Evolutionary conservation across 441 rosid genomes (phyloP).

Genomic region (Cnidoscolus chayamansa): DNA sequence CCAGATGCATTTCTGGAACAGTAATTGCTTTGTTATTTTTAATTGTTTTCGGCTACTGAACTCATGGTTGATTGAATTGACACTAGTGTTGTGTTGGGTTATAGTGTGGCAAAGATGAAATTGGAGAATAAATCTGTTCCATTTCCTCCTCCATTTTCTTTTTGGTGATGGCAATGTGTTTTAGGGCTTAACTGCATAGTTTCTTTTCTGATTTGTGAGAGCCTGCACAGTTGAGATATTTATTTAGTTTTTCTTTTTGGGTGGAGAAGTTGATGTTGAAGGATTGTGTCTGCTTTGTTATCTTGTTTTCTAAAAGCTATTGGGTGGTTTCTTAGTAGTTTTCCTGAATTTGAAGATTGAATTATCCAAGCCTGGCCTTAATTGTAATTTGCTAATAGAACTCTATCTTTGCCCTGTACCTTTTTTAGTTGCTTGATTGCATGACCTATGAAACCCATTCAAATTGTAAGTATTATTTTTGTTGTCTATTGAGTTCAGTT

Average conservation of each 20-base stretch:
- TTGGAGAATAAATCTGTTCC: too few species aligned
- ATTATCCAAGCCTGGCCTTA: not conserved
- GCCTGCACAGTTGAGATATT: too few species aligned
- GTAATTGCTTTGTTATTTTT: not conserved
- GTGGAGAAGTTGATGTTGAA: not conserved
- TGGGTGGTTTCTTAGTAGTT: not conserved
- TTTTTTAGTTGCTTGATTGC: not conserved
- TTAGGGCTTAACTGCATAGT: too few species aligned
- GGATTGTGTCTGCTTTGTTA: not conserved
- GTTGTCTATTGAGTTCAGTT: not conserved
- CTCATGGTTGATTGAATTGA: not conserved
- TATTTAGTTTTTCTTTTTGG: not conserved
- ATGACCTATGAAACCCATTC: not conserved
- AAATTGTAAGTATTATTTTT: not conserved
- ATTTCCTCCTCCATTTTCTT: too few species aligned
- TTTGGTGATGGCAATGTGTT: too few species aligned
- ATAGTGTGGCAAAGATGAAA: not conserved
- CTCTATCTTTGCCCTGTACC: not conserved
- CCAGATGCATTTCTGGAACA: not conserved
- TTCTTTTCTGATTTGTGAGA: too few species aligned
- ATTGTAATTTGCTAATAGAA: not conserved
- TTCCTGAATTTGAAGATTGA: not conserved
- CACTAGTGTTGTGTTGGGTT: not conserved
- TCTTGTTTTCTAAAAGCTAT: not conserved
- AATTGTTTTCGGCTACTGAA: not conserved